These are phyloP conservation scores for Coemansia sp. DNA, from an alignment of 192 early-diverging fungal genomes.

Conservation along the genomic window DNA sequence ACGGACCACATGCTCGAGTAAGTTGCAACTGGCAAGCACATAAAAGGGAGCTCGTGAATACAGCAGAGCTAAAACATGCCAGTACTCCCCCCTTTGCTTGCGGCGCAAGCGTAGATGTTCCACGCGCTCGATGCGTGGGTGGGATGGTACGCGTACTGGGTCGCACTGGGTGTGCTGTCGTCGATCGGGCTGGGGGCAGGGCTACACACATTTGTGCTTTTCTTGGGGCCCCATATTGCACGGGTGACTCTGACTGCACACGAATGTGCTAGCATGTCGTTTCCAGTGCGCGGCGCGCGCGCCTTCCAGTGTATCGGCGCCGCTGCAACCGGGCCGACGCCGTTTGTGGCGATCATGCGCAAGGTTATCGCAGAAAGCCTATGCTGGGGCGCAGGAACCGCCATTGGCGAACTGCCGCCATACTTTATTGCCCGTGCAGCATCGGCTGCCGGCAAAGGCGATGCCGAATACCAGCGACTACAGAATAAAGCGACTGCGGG, in stretches of 20 bases:
- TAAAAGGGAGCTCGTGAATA: too few relatives aligned
- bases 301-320: slow-evolving; percentile 48
- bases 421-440: slow-evolving; percentile 88
- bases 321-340: slow-evolving; percentile 28
- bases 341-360: slow-evolving; percentile 60
- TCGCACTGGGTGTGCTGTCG: slow-evolving; percentile 78
- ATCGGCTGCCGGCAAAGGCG: slow-evolving; percentile 37
- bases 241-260: slow-evolving; percentile 88
- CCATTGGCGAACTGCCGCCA: slow-evolving; percentile 90
- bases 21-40: too few relatives aligned
- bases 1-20: slow-evolving; percentile 31
- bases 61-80: background rate
- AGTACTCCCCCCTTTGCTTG: background rate
- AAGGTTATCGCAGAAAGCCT: slow-evolving; percentile 77
- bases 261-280: slow-evolving; percentile 67
- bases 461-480: slow-evolving; percentile 41
- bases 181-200: slow-evolving; percentile 93
- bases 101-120: slow-evolving; percentile 7
- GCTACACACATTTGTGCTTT: slow-evolving; percentile 91
- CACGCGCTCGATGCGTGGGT: slow-evolving; percentile 55
- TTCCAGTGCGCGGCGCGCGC: slow-evolving; percentile 64
- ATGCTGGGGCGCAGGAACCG: slow-evolving; percentile 91
- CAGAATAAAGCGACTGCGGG: slow-evolving; percentile 20
- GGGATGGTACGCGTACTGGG: slow-evolving; percentile 88
- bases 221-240: slow-evolving; percentile 88